Evolutionary conservation across 2,329 filamentous ascomycete genomes (phyloP), one percentile per base, ranked within the genome.

Genomic region (Penicillium griseofulvum): DNA sequence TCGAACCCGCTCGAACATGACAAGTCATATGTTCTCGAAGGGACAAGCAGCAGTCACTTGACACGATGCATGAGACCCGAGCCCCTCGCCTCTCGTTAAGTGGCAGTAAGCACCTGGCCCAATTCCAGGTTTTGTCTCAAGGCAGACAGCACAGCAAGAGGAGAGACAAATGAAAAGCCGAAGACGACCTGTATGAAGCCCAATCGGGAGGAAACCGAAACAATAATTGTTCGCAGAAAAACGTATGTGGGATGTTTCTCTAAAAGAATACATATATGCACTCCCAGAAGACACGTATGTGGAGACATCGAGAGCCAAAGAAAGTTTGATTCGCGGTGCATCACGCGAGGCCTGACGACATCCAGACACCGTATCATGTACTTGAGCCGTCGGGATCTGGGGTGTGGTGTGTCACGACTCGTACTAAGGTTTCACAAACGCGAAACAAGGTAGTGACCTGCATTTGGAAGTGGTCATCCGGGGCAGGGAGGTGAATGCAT

Each of bases 401-500:
- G 19, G 19, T 39, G n/a, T 33, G 33, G 39, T 50, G 47, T 51
- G 19, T 45, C 28, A 51, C 39, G 6, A 28, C 39, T 17, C 19
- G 10, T 34, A n/a, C 28, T 39, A n/a, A 24, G n/a, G 52, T 55
- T 45, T 29, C 47, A 55, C 52, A 36, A 24, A 24, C 28, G 41
- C 47, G 39, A 45, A 51, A 51, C 47, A 51, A 55, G 39, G 41
- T 55, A 51, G 52, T 55, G 52, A 51, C 52, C 34, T 55, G 47
- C 52, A 55, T 45, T 34, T 39, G 47, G 19, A 54, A 45, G 33
- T 22, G 33, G 39, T 44, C 39, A 51, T 43, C 47, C 22, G 47
- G n/a, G 36, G 12, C 47, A 50, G 28, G 33, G 39, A 45, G 49
- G 26, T 39, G 24, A 26, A 14, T 44, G 28, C 22, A n/a, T 45